These are phyloP conservation scores for Monosporascus sp. DNA, from an alignment of 2,329 filamentous ascomycete genomes.

Conservation along the genomic window DNA sequence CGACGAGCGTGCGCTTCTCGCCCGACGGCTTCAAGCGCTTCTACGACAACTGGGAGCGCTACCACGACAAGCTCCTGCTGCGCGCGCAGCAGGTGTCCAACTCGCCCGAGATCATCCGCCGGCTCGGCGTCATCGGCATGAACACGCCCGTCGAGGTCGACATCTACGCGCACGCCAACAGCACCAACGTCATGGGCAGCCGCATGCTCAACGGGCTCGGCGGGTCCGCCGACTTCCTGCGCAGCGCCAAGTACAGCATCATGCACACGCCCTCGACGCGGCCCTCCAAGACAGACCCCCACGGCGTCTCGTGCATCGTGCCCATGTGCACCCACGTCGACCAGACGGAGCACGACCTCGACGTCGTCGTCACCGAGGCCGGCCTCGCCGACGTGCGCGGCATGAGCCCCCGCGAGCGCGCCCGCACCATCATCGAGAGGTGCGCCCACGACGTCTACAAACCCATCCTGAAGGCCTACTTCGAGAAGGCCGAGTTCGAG, in stretches of 20 bases:
- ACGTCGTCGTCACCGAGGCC: conserved; percentile 72
- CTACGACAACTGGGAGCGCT: conserved; percentile 78
- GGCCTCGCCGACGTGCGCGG: conserved; percentile 83
- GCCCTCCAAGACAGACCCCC: conserved; percentile 75
- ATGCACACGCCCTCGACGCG: conserved; percentile 87
- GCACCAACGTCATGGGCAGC: conserved; percentile 80
- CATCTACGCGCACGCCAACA: conserved; percentile 92
- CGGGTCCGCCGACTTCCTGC: conserved; percentile 67
- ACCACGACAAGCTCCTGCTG: conserved; percentile 76
- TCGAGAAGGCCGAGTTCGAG: conserved; percentile 80
- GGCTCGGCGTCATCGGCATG: conserved; percentile 86
- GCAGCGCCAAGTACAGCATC: conserved; percentile 71
- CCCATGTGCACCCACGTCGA: conserved; percentile 90
- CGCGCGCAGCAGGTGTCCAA: conserved; percentile 87
- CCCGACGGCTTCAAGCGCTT: conserved; percentile 88
- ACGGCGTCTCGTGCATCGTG: conserved; percentile 81
- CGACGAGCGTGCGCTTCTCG: conserved; percentile 85
- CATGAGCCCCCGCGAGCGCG: conserved; percentile 71
- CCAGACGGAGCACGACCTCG: conserved; percentile 88
- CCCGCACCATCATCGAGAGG: conserved; percentile 79
- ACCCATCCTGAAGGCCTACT: conserved; percentile 76
- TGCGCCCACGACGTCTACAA: conserved; percentile 81
- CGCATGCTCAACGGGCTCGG: conserved; percentile 75
- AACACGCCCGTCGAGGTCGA: conserved; percentile 93
- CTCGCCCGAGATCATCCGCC: conserved; percentile 83